These are phyloP conservation scores for Trichoderma hamatum DNA, from an alignment of 2,329 filamentous ascomycete species.

Conservation along the genomic window DNA sequence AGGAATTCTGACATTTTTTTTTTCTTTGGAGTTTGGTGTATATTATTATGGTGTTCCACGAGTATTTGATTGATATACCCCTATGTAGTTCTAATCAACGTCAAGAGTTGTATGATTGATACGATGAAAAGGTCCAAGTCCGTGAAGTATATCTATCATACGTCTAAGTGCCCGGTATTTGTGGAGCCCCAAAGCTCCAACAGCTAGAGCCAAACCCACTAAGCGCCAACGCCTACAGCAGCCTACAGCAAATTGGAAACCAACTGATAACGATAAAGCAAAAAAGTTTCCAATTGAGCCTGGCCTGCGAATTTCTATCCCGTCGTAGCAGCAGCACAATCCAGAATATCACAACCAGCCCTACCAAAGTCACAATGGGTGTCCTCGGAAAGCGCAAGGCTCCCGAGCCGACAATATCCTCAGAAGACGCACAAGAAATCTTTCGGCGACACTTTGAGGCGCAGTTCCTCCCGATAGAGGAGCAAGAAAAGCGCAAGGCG, in stretches of 20 bases:
- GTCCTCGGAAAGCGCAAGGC: constrained; percentile 56
- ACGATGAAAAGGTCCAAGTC: not conserved
- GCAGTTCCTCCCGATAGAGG: constrained; percentile 74
- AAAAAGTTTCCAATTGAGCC: constrained; percentile 14
- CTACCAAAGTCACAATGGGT: constrained; percentile 41
- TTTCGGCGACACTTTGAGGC: constrained; percentile 87
- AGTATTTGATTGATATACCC: not conserved
- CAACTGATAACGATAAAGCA: constrained; percentile 16
- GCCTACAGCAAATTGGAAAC: not conserved
- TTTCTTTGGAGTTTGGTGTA: not conserved
- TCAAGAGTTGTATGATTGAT: not conserved
- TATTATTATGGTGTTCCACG: not conserved
- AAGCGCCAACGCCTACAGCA: not conserved
- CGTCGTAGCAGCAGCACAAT: not conserved
- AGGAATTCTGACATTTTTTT: not conserved
- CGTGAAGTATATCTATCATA: too few relatives aligned
- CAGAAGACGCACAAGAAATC: constrained; percentile 68
- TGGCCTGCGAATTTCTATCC: not conserved
- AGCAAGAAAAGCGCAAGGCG: constrained; percentile 33
- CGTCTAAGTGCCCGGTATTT: not conserved
- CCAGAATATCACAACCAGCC: not conserved
- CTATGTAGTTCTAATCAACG: not conserved
- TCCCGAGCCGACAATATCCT: constrained; percentile 37
- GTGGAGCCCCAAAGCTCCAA: not conserved
- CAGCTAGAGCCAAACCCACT: not conserved